Conservation (phyloP, 495 filamentous ascomycete genomes). For the Astrothelium subdiscretum region DNA sequence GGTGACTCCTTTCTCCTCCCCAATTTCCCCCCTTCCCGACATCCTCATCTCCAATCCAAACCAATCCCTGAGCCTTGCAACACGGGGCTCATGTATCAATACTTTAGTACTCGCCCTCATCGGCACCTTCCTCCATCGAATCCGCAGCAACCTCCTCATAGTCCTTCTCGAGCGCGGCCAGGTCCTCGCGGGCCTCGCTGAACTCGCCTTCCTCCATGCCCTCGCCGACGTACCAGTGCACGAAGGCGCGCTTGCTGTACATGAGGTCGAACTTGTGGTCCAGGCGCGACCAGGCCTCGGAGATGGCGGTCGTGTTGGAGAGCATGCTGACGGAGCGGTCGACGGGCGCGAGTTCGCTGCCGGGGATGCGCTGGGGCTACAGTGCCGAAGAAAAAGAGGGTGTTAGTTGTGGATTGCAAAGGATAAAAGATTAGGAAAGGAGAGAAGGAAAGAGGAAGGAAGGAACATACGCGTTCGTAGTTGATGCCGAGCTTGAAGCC, state of each 20-base stretch:
- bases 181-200: constrained; percentile 78
- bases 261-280: constrained; percentile 95
- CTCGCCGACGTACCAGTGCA: constrained; percentile 92
- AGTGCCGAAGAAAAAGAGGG: constrained; percentile 35
- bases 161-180: constrained; percentile 81
- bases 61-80: no score
- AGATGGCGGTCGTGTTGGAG: constrained; percentile 83
- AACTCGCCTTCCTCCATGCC: constrained; percentile 96
- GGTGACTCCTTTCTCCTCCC: no score
- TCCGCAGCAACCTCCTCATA: constrained; percentile 86
- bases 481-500: constrained; percentile 94
- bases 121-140: constrained; percentile 50
- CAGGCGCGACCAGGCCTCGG: constrained; percentile 79
- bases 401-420: background rate
- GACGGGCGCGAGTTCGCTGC: constrained; percentile 65
- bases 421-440: background rate
- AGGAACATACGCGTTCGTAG: constrained; percentile 35
- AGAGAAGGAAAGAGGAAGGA: background rate
- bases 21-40: background rate
- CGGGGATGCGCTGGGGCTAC: constrained; percentile 70
- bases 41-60: background rate
- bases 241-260: constrained; percentile 92
- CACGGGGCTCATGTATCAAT: no score
- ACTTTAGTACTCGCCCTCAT: constrained; percentile 67
- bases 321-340: constrained; percentile 85